A percentile compares a stretch with the other conserved stretches of the same genome.
These are phyloP conservation scores for Huntiella abstrusa DNA, from an alignment of 2,329 filamentous ascomycete species.

Conservation along the genomic window DNA sequence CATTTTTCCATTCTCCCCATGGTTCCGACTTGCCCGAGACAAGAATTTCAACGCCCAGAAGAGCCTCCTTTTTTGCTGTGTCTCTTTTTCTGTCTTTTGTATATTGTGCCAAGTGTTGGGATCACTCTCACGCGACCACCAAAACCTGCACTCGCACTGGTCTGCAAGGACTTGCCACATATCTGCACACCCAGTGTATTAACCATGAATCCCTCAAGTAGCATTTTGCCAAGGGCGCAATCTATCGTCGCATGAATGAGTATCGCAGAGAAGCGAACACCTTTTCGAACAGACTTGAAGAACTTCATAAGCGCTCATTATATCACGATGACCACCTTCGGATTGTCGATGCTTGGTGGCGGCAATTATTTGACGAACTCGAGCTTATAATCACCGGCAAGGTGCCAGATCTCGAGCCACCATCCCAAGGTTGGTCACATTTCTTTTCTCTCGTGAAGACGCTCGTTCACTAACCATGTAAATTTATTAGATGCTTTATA, in stretches of 20 bases:
- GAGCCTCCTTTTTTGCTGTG: too few relatives aligned
- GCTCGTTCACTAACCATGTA: neutral
- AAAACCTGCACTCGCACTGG: too few relatives aligned
- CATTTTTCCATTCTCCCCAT: too few relatives aligned
- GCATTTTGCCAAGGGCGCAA: constrained; percentile 90
- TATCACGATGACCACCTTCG: constrained; percentile 88
- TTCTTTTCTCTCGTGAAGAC: neutral
- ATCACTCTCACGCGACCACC: neutral
- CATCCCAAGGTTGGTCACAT: constrained; percentile 11
- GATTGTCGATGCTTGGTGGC: constrained; percentile 82
- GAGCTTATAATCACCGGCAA: constrained; percentile 5
- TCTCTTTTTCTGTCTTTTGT: too few relatives aligned
- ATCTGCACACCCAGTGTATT: neutral
- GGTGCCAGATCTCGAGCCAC: constrained; percentile 1
- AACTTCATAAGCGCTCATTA: constrained; percentile 56
- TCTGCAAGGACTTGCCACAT: too few relatives aligned
- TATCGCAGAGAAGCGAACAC: constrained; percentile 81
- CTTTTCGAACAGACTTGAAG: constrained; percentile 62
- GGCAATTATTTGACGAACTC: constrained; percentile 30
- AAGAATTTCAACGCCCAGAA: too few relatives aligned
- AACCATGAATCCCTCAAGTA: constrained; percentile 20
- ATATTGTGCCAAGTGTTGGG: too few relatives aligned
- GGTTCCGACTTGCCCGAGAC: too few relatives aligned
- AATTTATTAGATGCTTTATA: constrained; percentile 30
- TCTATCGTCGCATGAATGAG: constrained; percentile 92